Percentiles rank a stretch among this genome's conserved stretches.
Evolutionary conservation across 345 rosid genomes (phyloP).

Genomic region (Bruguiera parviflora): DNA sequence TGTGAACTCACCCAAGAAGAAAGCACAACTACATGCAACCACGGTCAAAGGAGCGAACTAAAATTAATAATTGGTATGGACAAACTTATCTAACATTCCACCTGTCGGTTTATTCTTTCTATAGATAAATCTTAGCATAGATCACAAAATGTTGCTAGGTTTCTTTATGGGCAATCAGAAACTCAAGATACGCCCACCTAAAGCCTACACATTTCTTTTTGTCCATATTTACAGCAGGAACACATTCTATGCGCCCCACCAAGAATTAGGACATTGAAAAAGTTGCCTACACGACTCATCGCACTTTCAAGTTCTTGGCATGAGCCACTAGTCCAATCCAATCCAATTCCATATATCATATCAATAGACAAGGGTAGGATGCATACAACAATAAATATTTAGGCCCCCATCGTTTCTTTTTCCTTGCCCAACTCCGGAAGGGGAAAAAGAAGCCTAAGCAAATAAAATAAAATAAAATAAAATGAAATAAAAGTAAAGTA

Average conservation of each 20-base stretch:
- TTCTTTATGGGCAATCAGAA: conserved; percentile 28
- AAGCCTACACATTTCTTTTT: conserved; percentile 23
- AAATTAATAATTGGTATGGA: no score
- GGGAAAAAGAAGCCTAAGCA: not conserved
- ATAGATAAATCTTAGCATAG: not conserved
- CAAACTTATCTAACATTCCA: not conserved
- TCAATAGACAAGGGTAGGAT: not conserved
- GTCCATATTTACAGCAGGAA: conserved; percentile 37
- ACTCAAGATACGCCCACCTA: conserved; percentile 29
- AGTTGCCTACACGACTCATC: not conserved
- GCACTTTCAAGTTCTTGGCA: not conserved
- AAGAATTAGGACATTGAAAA: conserved; percentile 33
- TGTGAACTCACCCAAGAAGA: no score
- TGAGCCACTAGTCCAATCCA: not conserved
- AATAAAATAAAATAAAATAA: no score
- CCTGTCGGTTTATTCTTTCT: not conserved
- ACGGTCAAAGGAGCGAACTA: no score
- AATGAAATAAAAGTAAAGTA: no score
- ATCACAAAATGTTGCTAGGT: conserved; percentile 21
- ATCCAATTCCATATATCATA: not conserved
- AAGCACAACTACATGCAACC: not conserved
- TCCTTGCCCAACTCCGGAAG: no score
- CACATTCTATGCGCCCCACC: conserved; percentile 30
- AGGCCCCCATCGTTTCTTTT: no score
- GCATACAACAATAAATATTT: not conserved